These are phyloP conservation scores for Phoenix dactylifera DNA, from an alignment of 176 grass and related monocot genomes.

Conservation along the genomic window DNA sequence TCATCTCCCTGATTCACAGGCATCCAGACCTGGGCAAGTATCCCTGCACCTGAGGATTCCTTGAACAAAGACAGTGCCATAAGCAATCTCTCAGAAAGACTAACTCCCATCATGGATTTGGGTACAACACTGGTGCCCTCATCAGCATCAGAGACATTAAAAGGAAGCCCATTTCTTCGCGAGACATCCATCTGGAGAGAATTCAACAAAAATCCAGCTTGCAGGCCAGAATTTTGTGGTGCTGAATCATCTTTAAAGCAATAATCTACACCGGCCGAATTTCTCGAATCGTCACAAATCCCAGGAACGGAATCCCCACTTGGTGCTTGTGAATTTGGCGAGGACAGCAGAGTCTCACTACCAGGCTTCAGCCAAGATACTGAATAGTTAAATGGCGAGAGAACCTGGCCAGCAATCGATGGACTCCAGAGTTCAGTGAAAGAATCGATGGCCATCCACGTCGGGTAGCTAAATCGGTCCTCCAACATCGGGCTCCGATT, in stretches of 20 bases:
- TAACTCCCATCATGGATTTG: constrained; percentile 10
- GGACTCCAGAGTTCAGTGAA: constrained; percentile 24
- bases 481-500: background rate
- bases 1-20: constrained; percentile 36
- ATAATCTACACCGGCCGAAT: no score
- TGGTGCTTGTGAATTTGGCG: no score
- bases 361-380: background rate
- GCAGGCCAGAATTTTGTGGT: no score
- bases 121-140: background rate
- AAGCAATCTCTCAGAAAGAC: constrained; percentile 45
- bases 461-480: constrained; percentile 28
- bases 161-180: no score
- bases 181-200: no score
- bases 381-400: constrained; percentile 1
- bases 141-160: background rate
- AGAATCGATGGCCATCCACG: constrained; percentile 27
- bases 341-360: no score
- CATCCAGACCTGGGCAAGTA: constrained; percentile 55
- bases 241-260: no score
- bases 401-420: constrained; percentile 17
- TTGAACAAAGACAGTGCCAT: constrained; percentile 41
- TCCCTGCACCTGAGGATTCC: constrained; percentile 22
- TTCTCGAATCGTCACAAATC: no score
- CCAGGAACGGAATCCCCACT: no score
- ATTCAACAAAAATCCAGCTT: no score